Evolutionary conservation across 148 eudicot species (phyloP), one percentile per base, ranked within the genome.

Genomic region (Selenicereus undatus): DNA sequence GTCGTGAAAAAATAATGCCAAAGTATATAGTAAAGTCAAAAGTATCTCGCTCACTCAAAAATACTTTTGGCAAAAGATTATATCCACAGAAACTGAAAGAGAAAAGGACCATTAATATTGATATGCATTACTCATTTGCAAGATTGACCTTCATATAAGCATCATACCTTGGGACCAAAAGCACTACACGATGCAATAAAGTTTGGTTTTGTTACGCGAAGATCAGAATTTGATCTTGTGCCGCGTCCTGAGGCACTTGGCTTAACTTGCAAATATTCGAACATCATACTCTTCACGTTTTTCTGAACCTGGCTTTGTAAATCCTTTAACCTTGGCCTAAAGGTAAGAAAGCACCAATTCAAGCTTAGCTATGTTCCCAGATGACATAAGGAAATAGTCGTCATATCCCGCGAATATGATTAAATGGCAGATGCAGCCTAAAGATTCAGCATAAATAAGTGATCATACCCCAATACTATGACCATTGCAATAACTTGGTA

Each of bases 401-500:
- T 73, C 52, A n/a, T n/a, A 27, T 74, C 43, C 45, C 62, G 18
- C 14, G 16, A 56, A 20, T 56, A 58, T 60, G 32, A 36, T 1
- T 35, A 29, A 80, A 71, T 26, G 39, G 39, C 11, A 74, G 36
- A 51, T 45, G 69, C 14, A 69, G 30, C 78, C 51, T 52, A 16
- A 24, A 42, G 58, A 83, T 83, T 27, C 68, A 82, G 26, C 70
- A 78, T 12, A 70, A 65, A 75, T 20, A 66, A 16, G 70, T 32
- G 24, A 72, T 35, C 86, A 66, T 88, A 95, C 99, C 99, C 99
- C 85, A 90, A 84, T 78, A 96, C 84, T 69, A 93, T 82, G 51
- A 96, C 84, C 97, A 92, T 96, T 56, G 98, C 99, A 82, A 94
- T 86, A 76, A 92, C 93, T 88, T 93, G 97, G 86, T 96, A 93